phyloP scores from a whole-genome alignment of 1,284 basidiomycete genomes.

The Melampsora larici-populina region DNA sequence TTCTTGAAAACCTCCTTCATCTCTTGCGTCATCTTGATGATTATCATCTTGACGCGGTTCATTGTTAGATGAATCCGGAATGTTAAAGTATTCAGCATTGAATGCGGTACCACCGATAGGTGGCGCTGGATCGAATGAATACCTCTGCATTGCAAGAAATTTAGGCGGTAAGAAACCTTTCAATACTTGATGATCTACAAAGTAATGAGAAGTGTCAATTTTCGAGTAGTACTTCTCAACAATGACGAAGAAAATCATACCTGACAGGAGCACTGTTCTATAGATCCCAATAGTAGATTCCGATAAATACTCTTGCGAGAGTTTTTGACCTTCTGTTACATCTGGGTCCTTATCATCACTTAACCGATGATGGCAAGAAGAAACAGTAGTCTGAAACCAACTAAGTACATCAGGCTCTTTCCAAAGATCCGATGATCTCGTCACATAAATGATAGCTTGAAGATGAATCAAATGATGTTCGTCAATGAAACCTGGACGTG shows the following conservation, averaged over 20 bases:
- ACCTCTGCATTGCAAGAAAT: slow-evolving; percentile 43
- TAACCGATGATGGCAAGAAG: slow-evolving; percentile 16
- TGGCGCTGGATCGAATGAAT: slow-evolving; percentile 49
- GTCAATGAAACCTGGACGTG: slow-evolving; percentile 62
- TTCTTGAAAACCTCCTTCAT: background rate
- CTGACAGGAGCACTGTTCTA: slow-evolving; percentile 7
- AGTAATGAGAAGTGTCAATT: background rate
- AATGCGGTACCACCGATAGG: slow-evolving; percentile 46
- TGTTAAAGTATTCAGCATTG: slow-evolving; percentile 47
- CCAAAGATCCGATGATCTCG: slow-evolving; percentile 72
- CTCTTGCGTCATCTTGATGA: background rate
- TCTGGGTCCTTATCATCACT: slow-evolving; percentile 45
- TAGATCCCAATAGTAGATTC: slow-evolving; percentile 46
- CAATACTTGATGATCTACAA: slow-evolving; percentile 45
- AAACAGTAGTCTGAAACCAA: slow-evolving; percentile 62
- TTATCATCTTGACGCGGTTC: background rate
- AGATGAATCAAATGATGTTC: slow-evolving; percentile 57
- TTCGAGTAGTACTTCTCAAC: background rate
- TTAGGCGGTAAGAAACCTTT: slow-evolving; percentile 47
- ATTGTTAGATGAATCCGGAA: background rate
- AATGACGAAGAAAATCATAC: background rate
- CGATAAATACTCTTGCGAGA: slow-evolving; percentile 47
- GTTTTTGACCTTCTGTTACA: slow-evolving; percentile 44
- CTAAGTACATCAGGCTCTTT: slow-evolving; percentile 65
- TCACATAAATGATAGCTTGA: slow-evolving; percentile 77